Evolutionary conservation across 1,284 basidiomycete genomes (phyloP), one percentile per base, ranked within the genome.

Genomic region (Trametes sp.): DNA sequence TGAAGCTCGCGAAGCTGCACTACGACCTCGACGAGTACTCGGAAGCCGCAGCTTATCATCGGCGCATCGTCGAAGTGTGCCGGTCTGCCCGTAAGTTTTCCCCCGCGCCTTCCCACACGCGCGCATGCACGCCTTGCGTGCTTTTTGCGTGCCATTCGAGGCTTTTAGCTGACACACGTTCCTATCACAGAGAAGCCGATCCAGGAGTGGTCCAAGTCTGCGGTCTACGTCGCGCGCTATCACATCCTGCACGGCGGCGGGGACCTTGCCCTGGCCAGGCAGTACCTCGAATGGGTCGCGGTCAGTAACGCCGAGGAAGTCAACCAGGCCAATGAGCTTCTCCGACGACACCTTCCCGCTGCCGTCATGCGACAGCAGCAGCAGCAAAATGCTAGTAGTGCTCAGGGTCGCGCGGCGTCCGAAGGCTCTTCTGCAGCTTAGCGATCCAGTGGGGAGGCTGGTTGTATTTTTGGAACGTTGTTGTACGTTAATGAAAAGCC

Each of bases 1-100:
- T 93, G 19, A 94, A 90, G 73, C 82, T 98, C 29, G 95, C 94
- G 11, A 85, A 84, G 64, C 80, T 97, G 38, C 87, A 95, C 74
- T 84, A 84, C 57, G 81, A 84, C 31, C 76, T 91, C n/a, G 85
- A 87, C 28, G 88, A 94, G 65, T 78, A 79, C 28, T 76, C 79
- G 5, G 88, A 90, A 69, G 87, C 93, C 2, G 85, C 86, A 29
- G 84, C 84, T 21, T 92, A 92, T 73, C 92, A 94, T 74, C 81
- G 84, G 65, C 81, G 87, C 50, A 84, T 94, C 33, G 85, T 95
- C 19, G 88, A 94, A 65, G 83, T 93, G n/a, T 92, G 88, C 71
- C 84, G 86, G 75, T 81, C 84, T 51, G 81, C 80, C 72, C 83
- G 83, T 76, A 63, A 61, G 64, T 68, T 26, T 38, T 53, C 44